Evolutionary conservation across 495 filamentous ascomycete genomes (phyloP).

Genomic region (Apodospora peruviana): DNA sequence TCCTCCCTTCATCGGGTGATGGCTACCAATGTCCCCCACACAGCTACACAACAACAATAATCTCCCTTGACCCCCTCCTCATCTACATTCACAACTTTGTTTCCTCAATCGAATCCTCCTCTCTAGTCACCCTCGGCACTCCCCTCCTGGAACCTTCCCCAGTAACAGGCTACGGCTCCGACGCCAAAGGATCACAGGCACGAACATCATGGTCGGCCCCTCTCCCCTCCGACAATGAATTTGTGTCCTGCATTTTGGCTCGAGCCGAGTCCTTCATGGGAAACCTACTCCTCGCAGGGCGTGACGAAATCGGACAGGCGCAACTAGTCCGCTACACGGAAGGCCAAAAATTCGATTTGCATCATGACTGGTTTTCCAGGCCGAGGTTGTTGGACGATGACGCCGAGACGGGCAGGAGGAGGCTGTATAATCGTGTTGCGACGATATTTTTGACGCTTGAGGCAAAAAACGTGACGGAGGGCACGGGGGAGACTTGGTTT

Average conservation of each 20-base stretch:
- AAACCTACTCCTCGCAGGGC: conserved; percentile 24
- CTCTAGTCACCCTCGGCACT: conserved; percentile 23
- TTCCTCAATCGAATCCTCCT: conserved; percentile 18
- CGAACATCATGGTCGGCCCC: conserved; percentile 35
- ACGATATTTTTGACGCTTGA: conserved; percentile 37
- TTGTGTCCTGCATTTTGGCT: conserved; percentile 30
- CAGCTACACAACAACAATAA: conserved; percentile 30
- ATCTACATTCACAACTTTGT: conserved; percentile 35
- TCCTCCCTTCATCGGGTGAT: not conserved
- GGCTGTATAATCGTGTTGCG: conserved; percentile 34
- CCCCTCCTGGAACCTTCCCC: conserved; percentile 26
- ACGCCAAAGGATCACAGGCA: conserved; percentile 15
- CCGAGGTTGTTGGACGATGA: conserved; percentile 24
- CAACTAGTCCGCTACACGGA: conserved; percentile 40
- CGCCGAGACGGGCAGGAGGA: conserved; percentile 16
- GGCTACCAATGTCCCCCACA: conserved; percentile 18
- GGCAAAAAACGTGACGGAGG: conserved; percentile 23
- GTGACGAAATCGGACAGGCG: conserved; percentile 34
- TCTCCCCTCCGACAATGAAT: conserved; percentile 23
- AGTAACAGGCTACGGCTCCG: conserved; percentile 23
- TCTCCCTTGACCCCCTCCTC: conserved; percentile 36
- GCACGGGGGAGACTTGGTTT: conserved; percentile 39
- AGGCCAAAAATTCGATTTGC: conserved; percentile 37
- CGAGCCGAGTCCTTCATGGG: conserved; percentile 36
- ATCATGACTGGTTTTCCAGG: conserved; percentile 37